phyloP scores from a whole-genome alignment of 2,329 filamentous ascomycete species.

The Onygenales sp. region DNA sequence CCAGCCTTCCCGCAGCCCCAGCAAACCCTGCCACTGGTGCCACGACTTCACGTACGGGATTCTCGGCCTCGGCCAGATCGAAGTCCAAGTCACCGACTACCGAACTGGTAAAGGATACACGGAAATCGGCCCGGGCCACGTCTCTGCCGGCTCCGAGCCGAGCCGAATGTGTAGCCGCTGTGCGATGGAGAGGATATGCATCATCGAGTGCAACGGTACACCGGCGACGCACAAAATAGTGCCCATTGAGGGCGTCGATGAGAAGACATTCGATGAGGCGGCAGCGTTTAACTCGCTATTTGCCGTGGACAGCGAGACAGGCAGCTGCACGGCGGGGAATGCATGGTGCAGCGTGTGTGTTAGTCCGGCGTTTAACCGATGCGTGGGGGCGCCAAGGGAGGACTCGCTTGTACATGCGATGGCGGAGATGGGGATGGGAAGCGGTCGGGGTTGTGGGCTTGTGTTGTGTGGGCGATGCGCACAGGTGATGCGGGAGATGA shows the following conservation, averaged over 20 bases:
- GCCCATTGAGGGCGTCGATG: constrained; percentile 14
- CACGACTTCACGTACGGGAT: constrained; percentile 29
- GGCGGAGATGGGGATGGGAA: not conserved
- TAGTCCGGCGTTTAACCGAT: constrained; percentile 28
- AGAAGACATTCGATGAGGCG: constrained; percentile 13
- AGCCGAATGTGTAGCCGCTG: constrained; percentile 32
- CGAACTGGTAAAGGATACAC: constrained; percentile 25
- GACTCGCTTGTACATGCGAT: constrained; percentile 7
- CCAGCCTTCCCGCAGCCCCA: constrained; percentile 9
- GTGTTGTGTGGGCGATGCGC: constrained; percentile 21
- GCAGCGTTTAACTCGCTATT: constrained; percentile 19
- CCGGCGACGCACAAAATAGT: constrained; percentile 19
- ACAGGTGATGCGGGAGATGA: constrained; percentile 9
- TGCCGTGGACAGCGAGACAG: constrained; percentile 9
- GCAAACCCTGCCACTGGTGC: constrained; percentile 32
- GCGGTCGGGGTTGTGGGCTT: constrained; percentile 19
- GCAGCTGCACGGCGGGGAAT: constrained; percentile 9
- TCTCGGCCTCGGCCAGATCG: constrained; percentile 25
- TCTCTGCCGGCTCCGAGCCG: constrained; percentile 18
- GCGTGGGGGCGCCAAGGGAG: constrained; percentile 10
- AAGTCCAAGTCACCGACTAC: constrained; percentile 27
- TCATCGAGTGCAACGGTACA: constrained; percentile 24
- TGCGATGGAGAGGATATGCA: constrained; percentile 22
- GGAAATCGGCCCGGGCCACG: constrained; percentile 31
- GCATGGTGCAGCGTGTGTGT: constrained; percentile 35